A percentile compares a stretch with the other conserved stretches of the same genome.
Evolutionary conservation across 495 filamentous ascomycete species (phyloP).

Genomic region (Aspergillus cristatus): DNA sequence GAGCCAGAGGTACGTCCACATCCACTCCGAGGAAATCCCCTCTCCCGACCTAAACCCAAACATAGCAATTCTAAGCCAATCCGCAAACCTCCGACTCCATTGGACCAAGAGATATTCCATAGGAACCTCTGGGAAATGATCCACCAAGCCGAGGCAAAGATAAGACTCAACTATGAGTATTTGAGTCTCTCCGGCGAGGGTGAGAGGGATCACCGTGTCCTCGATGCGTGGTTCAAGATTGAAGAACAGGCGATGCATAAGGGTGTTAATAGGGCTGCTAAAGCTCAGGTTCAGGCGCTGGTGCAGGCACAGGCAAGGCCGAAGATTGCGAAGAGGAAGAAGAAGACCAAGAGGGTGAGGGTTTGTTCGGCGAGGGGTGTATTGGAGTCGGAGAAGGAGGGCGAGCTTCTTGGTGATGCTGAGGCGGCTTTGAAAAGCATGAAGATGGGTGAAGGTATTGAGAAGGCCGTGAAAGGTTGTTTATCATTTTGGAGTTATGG

Average conservation of each 20-base stretch:
- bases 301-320: neutral
- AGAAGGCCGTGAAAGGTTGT: too few species aligned
- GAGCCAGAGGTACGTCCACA: too few species aligned
- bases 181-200: constrained; percentile 2
- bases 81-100: constrained; percentile 6
- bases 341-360: neutral
- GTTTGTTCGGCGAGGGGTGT: neutral
- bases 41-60: too few species aligned
- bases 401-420: too few species aligned
- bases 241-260: constrained; percentile 3
- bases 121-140: constrained; percentile 6
- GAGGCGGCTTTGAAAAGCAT: neutral
- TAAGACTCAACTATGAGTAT: constrained; percentile 5
- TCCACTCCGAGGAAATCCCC: too few species aligned
- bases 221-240: neutral
- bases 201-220: too few species aligned
- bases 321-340: neutral
- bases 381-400: too few species aligned
- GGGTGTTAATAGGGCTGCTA: neutral
- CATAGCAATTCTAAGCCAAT: neutral
- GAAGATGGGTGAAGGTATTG: neutral
- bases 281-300: neutral
- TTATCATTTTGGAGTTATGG: too few species aligned
- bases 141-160: constrained; percentile 1
- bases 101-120: constrained; percentile 7